phyloP scores from a whole-genome alignment of 2,329 filamentous ascomycete species.

The Metarhizium album region DNA sequence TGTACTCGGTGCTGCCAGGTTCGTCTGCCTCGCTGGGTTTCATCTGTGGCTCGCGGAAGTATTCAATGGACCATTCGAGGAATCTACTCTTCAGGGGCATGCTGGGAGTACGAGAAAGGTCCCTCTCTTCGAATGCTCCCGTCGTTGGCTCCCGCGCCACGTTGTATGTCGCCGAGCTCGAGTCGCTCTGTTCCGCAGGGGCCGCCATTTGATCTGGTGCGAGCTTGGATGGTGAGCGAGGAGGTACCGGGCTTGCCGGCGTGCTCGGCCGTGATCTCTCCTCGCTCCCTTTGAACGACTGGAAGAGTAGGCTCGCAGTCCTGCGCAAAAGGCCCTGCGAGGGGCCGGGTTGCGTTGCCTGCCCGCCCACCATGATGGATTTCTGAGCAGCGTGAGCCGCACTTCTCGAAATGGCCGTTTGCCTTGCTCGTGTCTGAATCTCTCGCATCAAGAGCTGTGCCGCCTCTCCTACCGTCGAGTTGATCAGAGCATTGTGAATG shows the following conservation, averaged over 20 bases:
- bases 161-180: slow-evolving; percentile 59
- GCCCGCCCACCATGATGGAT: slow-evolving; percentile 27
- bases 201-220: slow-evolving; percentile 31
- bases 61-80: slow-evolving; percentile 92
- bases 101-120: slow-evolving; percentile 44
- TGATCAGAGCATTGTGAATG: slow-evolving; percentile 65
- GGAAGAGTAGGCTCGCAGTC: slow-evolving; percentile 54
- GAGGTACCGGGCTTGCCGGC: slow-evolving; percentile 17
- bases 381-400: slow-evolving; percentile 32
- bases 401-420: slow-evolving; percentile 33
- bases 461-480: slow-evolving; percentile 62
- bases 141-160: slow-evolving; percentile 70
- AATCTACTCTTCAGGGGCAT: slow-evolving; percentile 77
- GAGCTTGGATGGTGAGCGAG: slow-evolving; percentile 24
- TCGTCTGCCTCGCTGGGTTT: slow-evolving; percentile 92
- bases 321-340: slow-evolving; percentile 50
- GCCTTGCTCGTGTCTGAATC: slow-evolving; percentile 43
- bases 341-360: slow-evolving; percentile 32
- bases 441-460: slow-evolving; percentile 67
- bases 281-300: slow-evolving; percentile 43
- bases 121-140: slow-evolving; percentile 57
- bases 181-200: slow-evolving; percentile 67
- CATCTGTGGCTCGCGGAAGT: slow-evolving; percentile 98
- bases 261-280: slow-evolving; percentile 27
- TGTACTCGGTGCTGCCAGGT: slow-evolving; percentile 92